These are phyloP conservation scores for Sphaerulina musiva DNA, from an alignment of 2,329 filamentous ascomycete species.

Conservation along the genomic window DNA sequence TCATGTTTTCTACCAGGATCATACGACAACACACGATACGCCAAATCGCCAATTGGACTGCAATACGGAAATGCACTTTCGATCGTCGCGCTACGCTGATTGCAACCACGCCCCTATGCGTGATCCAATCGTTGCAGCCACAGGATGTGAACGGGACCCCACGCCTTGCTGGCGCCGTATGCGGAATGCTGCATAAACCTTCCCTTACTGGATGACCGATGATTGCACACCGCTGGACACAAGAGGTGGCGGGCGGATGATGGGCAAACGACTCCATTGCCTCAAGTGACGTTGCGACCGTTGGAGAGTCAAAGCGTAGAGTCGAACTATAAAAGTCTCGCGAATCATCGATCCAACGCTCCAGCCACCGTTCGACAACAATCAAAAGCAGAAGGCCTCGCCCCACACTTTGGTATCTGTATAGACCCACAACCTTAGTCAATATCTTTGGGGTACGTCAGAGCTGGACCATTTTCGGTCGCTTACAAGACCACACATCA, in stretches of 20 bases:
- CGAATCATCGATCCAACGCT: conserved; percentile 5
- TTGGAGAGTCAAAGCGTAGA: conserved; percentile 1
- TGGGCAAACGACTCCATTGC: neutral
- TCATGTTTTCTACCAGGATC: neutral
- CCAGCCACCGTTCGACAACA: conserved; percentile 3
- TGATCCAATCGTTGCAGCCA: neutral
- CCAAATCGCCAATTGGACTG: conserved; percentile 3
- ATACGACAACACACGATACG: neutral
- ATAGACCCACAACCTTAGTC: conserved; percentile 4
- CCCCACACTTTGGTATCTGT: conserved; percentile 4
- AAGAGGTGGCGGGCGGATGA: neutral
- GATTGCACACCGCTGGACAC: conserved; percentile 5
- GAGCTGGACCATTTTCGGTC: neutral
- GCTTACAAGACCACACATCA: neutral
- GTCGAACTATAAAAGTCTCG: conserved; percentile 5
- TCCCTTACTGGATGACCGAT: neutral
- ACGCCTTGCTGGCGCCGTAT: neutral
- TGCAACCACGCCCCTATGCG: neutral
- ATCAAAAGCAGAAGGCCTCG: neutral
- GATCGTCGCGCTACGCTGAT: neutral
- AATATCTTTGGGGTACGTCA: neutral
- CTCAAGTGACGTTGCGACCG: neutral
- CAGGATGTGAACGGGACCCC: neutral
- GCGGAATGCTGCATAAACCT: neutral
- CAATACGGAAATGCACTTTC: neutral